Conservation (phyloP, 768 basidiomycete genomes). For the Serendipita sp. region DNA sequence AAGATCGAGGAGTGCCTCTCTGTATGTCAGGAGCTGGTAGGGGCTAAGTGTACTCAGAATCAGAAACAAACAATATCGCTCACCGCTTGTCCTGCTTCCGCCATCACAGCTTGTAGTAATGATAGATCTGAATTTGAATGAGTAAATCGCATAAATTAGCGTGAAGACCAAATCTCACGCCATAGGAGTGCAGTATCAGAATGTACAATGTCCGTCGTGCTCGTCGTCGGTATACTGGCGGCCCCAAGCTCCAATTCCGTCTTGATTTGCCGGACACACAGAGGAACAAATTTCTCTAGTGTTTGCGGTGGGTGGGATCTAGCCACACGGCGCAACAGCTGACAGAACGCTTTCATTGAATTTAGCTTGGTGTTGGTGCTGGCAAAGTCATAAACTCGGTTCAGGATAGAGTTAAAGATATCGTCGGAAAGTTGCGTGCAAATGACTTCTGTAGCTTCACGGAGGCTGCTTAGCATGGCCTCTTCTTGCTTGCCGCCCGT, state of each 20-base stretch:
- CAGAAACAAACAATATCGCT: slow-evolving; percentile 17
- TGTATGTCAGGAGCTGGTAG: slow-evolving; percentile 53
- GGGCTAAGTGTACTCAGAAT: background rate
- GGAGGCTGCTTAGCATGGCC: slow-evolving; percentile 58
- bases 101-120: slow-evolving; percentile 69
- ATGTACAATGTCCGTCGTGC: slow-evolving; percentile 52
- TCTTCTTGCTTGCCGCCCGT: slow-evolving; percentile 80
- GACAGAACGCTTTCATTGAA: slow-evolving; percentile 76
- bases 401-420: slow-evolving; percentile 73
- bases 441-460: slow-evolving; percentile 65
- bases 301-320: slow-evolving; percentile 62
- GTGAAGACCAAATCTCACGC: slow-evolving; percentile 37
- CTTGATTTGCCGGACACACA: slow-evolving; percentile 60
- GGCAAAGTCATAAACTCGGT: slow-evolving; percentile 71
- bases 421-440: slow-evolving; percentile 62
- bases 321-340: slow-evolving; percentile 72
- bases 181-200: slow-evolving; percentile 86
- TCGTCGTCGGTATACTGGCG: slow-evolving; percentile 69
- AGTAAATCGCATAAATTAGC: background rate
- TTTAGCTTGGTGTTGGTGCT: slow-evolving; percentile 85
- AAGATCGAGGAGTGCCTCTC: slow-evolving; percentile 45
- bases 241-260: slow-evolving; percentile 84
- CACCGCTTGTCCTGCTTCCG: slow-evolving; percentile 51
- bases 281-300: slow-evolving; percentile 64
- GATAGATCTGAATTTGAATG: slow-evolving; percentile 41